Percentiles rank a stretch among this genome's conserved stretches.
Conservation (phyloP, 23 red algal species). For the Gracilaria gracilis region DNA sequence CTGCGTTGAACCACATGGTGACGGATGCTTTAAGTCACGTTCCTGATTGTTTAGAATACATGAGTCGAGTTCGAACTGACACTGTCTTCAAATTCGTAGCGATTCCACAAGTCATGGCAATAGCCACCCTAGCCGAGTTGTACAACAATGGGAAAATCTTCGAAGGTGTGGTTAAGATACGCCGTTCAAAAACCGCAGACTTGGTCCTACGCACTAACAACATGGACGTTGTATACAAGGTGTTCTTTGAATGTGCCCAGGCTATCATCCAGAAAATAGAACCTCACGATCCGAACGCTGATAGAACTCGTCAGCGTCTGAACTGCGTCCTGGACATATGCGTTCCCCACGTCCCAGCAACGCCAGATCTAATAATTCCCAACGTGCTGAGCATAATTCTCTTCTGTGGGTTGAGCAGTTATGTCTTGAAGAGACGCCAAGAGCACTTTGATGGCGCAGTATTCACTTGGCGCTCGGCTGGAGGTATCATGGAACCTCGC, state of each 20-base stretch:
- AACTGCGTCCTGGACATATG: conserved; percentile 70
- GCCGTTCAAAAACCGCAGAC: conserved; percentile 86
- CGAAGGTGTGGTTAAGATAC: conserved; percentile 89
- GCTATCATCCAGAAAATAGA: conserved; percentile 61
- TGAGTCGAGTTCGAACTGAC: conserved; percentile 70
- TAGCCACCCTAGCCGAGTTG: conserved; percentile 87
- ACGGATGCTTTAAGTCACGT: conserved; percentile 95
- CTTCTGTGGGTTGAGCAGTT: conserved; percentile 84
- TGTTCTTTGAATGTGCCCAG: conserved; percentile 77
- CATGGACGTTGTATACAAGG: conserved; percentile 71
- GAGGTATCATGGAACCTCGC: conserved; percentile 85
- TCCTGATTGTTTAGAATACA: conserved; percentile 96
- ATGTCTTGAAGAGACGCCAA: conserved; percentile 82
- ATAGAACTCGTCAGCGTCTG: conserved; percentile 65
- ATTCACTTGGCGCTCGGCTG: conserved; percentile 80
- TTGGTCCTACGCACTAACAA: conserved; percentile 78
- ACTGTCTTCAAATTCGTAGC: conserved; percentile 97
- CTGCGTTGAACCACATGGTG: conserved; percentile 91
- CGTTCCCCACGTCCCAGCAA: conserved; percentile 69
- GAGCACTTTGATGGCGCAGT: conserved; percentile 91
- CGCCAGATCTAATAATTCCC: conserved; percentile 82
- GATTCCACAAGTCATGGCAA: conserved; percentile 99
- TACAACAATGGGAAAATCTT: conserved; percentile 93
- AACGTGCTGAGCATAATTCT: conserved; percentile 89
- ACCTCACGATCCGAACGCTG: conserved; percentile 83